These are phyloP conservation scores for Onygena corvina DNA, from an alignment of 2,329 filamentous ascomycete genomes.

Conservation along the genomic window DNA sequence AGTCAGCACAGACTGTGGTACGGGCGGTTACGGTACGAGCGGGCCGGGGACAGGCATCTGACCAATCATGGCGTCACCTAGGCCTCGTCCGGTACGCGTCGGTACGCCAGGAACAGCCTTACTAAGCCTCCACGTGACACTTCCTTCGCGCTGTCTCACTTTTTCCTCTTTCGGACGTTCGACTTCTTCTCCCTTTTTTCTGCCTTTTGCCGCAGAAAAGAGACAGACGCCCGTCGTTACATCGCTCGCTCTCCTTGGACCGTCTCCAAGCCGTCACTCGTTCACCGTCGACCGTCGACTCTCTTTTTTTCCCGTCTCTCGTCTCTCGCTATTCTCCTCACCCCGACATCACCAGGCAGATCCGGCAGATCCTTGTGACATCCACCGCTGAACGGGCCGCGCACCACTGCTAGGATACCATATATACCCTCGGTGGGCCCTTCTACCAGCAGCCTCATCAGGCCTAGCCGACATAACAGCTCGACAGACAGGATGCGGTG, in stretches of 20 bases:
- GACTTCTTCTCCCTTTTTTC: not conserved
- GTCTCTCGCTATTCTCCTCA: not conserved
- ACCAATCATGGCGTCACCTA: not conserved
- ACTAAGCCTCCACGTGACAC: not conserved
- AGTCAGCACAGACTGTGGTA: not conserved
- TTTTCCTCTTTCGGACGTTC: constrained; percentile 1
- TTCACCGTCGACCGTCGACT: no score
- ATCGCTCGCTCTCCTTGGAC: not conserved
- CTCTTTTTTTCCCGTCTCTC: no score
- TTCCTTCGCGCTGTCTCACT: not conserved
- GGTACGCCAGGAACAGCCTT: not conserved
- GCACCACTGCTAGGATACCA: not conserved
- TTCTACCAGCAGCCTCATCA: no score
- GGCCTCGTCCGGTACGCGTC: not conserved
- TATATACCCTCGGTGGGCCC: no score
- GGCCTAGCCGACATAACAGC: not conserved
- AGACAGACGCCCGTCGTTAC: not conserved
- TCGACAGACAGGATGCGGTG: constrained; percentile 14
- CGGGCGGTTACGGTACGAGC: not conserved
- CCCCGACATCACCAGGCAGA: no score
- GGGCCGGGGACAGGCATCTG: not conserved
- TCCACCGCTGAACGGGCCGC: not conserved
- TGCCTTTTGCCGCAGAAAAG: not conserved
- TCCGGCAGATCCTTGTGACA: no score
- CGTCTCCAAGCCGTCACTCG: not conserved